Base-by-base conservation (phyloP, 345 rosid species). In the Pelargonium nanum region DNA sequence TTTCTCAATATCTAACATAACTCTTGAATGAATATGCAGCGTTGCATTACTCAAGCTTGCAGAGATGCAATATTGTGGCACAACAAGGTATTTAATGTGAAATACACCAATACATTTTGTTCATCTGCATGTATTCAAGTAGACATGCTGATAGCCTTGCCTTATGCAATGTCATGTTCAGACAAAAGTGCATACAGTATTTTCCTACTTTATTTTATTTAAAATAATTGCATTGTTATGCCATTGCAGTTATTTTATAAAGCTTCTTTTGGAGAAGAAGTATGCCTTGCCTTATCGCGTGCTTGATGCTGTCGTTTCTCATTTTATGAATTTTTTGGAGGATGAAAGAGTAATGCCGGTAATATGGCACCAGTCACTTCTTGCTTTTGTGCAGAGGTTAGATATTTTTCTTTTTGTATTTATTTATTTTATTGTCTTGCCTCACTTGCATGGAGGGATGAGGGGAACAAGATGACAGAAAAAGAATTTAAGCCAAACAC, bases 341-440 rank as follows among this genome's bases (percentile, higher is more conserved):
- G 97, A 93, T 28, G 56, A 83, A 54, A 81, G 96, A 75, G 70
- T 73, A 53, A 93, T 93, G 99, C 99, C 99, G 21, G 97, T 93
- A 48, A 90, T 87, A 72, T 93, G 99, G 99, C 96, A 93, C 68
- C 97, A 87, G 70, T 84, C 97, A 12, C 94, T 93, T 57, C 97
- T 89, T 57, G 80, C 96, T 9, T 93, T 93, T 65, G 89, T 85
- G 53, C 96, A 87, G 73, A 76, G 97, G 99, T 91, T 60, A 69
- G 74, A 66, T 40, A 55, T 45, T 34, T 22, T 53, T 20, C 7
- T 52, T 50, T 50, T 50, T 2, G 53, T 15, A 50, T 19, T 50
- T 50, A 16, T 0, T 16, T 22, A 26, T 19, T 45, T 55, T 48
- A 4, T 54, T 60, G 5, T 57, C 24, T n/a, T 24, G 57, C 32